Evolutionary conservation across 306 rosid species (phyloP), one percentile per base, ranked within the genome.

Genomic region (Clitoria ternatea): DNA sequence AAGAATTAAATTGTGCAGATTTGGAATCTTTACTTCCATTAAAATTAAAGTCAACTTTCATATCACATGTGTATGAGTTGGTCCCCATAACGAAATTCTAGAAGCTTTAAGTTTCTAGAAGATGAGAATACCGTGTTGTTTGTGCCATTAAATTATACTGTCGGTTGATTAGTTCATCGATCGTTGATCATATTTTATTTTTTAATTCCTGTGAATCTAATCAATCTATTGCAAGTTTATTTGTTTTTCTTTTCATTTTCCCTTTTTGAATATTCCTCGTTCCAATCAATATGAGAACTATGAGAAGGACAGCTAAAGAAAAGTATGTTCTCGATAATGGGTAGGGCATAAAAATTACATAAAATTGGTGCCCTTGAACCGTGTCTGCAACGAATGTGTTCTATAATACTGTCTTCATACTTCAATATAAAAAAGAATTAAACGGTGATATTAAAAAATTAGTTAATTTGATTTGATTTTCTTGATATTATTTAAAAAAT

Each of bases 51-150:
- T 79, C 68, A 60, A 66, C 76, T 11, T 11, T 4, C 35, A 10
- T 23, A 23, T 23, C 56, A 45, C 23, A 15, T 36, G 20, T 72
- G 8, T 1, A 4, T 14, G n/a, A n/a, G 35, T 27, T 5, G 19
- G 12, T 57, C 6, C 4, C 37, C 20, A 26, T 66, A 67, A 67
- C 72, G 68, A 43, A 49, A 22, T 52, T 64, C 77, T 63, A 80
- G 83, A 80, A 68, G 33, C 52, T 7, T 29, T 44, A 4, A 50
- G 61, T 19, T 30, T 75, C 80, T 75, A 75, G 80, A 75, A 75
- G 74, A 23, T 1, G 12, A n/a, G 56, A 40, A 11, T 42, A 4
- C 20, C 48, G 42, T 50, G 73, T 22, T 40, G 66, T 37, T 4
- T 29, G 66, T 15, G 55, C 29, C 20, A n/a, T 26, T 17, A 13